Base-by-base conservation (phyloP, 495 filamentous ascomycete genomes). In the Penicillium lagena region DNA sequence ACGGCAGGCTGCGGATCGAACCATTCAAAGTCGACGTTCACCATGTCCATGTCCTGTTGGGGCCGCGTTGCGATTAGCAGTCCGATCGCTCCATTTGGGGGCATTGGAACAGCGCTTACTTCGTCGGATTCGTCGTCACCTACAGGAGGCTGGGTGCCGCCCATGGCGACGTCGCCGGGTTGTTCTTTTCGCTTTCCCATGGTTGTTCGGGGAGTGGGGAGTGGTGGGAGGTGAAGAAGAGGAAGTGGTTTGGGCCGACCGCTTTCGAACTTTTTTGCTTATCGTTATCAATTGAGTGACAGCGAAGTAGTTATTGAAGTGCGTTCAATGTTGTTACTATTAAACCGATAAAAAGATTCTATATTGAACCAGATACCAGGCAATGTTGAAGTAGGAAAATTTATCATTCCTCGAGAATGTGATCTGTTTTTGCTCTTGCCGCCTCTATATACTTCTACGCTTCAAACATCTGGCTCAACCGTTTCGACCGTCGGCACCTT, bases 11-110 rank as follows among this genome's bases (percentile, higher is more conserved):
- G 85, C 47, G 90, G 91, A 71, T 96, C 93, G 71, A 97, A 97
- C 81, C 86, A 95, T 68, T 97, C 94, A 64, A 99, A 99, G 38
- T 96, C 91, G 17, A 96, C 89, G 63, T 96, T 86, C 47, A 99
- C 80, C 63, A 93, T 86, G 64, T 94, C 83, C 52, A 85, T 80
- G 39, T 95, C 87, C 88, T 94, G 43, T 35, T 43, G 35, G n/a
- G 28, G 39, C 33, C 27, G 17, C 29, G 27, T 9, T 33, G 47
- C 39, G 32, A 10, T 7, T 7, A 10, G 29, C 35, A 27, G 12
- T 7, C 33, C 37, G 43, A 30, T 40, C 33, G 38, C 29, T 32
- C 35, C 29, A 38, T 28, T 14, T 27, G 11, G 39, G 30, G 29
- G 40, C 22, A 22, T 22, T 22, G 22, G 22, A 22, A 22, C 22